Evolutionary conservation across 192 early-diverging fungal species (phyloP), one percentile per base, ranked within the genome.

Genomic region (Coemansia sp.): DNA sequence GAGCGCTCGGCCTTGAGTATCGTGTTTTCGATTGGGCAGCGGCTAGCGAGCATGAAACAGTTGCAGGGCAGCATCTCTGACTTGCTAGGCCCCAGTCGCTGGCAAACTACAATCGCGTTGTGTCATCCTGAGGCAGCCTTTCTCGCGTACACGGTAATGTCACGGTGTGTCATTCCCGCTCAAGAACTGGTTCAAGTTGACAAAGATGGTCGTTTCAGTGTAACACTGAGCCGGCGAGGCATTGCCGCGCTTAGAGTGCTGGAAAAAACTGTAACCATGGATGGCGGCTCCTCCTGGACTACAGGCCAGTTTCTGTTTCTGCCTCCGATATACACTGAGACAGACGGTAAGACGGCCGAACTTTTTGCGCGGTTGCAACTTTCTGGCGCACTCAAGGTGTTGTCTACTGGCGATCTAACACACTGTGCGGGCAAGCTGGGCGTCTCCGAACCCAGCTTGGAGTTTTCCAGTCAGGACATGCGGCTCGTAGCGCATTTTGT

Each of bases 91-190:
- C 31, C 39, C 1, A 25, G 32, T n/a, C 8, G 55, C 29, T 82
- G 80, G 75, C 74, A 76, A 29, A 25, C 34, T 4, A 62, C 72
- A 0, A 41, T 77, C 8, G 64, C 75, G n/a, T 55, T 82, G 62
- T 68, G 80, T 51, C 69, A 34, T 25, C 75, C 80, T 0, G 66
- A 61, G 6, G 27, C 63, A 19, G 48, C 57, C 19, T 68, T 71
- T 14, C 57, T 82, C 7, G 80, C 75, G 0, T 82, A 77, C 44
- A 32, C 63, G 1, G 4, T 74, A 6, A 39, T 69, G 27, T 25
- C 45, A 14, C 68, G 63, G 62, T 82, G 74, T 36, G 14, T 58
- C 6, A 44, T 58, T n/a, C 15, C 62, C 1, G 74, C 79, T 3
- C 70, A 62, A 3, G 21, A 70, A 21, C 32, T 67, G 21, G 74